A percentile compares a stretch with the other conserved stretches of the same genome.
These are phyloP conservation scores for Arachnomyces sp. DNA, from an alignment of 2,329 filamentous ascomycete species.

Conservation along the genomic window DNA sequence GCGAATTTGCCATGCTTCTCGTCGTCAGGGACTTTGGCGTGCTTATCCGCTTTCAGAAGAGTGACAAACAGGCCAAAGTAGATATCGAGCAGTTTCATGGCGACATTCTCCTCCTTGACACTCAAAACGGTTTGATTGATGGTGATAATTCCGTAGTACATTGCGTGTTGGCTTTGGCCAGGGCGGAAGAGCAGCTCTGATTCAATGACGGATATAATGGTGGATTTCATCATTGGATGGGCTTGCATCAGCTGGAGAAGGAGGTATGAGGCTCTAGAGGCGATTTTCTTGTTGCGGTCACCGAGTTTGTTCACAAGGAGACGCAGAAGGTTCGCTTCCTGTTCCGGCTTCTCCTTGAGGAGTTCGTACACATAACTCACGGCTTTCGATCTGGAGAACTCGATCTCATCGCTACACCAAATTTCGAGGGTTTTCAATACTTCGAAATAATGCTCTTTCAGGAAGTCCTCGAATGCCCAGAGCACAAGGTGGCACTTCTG, in stretches of 20 bases:
- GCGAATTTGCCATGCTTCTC: slow-evolving; percentile 35
- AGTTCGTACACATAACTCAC: slow-evolving; percentile 88
- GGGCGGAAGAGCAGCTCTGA: slow-evolving; percentile 80
- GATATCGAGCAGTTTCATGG: slow-evolving; percentile 72
- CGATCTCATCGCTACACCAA: slow-evolving; percentile 92
- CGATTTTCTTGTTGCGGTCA: slow-evolving; percentile 90
- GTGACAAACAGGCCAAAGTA: slow-evolving; percentile 87
- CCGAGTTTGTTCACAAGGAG: slow-evolving; percentile 94
- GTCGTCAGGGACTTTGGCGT: slow-evolving; percentile 29
- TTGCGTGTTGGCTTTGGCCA: slow-evolving; percentile 77
- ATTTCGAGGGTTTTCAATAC: slow-evolving; percentile 82
- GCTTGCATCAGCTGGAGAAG: slow-evolving; percentile 82
- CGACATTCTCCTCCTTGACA: slow-evolving; percentile 69
- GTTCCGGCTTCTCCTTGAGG: slow-evolving; percentile 90
- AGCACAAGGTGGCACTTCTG: slow-evolving; percentile 69
- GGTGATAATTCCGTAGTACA: slow-evolving; percentile 94
- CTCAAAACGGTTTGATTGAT: slow-evolving; percentile 94
- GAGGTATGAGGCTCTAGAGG: slow-evolving; percentile 85
- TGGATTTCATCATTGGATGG: slow-evolving; percentile 87
- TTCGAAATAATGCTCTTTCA: slow-evolving; percentile 90
- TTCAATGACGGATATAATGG: slow-evolving; percentile 78
- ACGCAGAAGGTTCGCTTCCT: slow-evolving; percentile 86
- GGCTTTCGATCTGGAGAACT: slow-evolving; percentile 79
- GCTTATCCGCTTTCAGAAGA: slow-evolving; percentile 57
- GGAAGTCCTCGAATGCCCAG: slow-evolving; percentile 91